These are phyloP conservation scores for Shiraia bambusicola DNA, from an alignment of 2,329 filamentous ascomycete species.

Conservation along the genomic window DNA sequence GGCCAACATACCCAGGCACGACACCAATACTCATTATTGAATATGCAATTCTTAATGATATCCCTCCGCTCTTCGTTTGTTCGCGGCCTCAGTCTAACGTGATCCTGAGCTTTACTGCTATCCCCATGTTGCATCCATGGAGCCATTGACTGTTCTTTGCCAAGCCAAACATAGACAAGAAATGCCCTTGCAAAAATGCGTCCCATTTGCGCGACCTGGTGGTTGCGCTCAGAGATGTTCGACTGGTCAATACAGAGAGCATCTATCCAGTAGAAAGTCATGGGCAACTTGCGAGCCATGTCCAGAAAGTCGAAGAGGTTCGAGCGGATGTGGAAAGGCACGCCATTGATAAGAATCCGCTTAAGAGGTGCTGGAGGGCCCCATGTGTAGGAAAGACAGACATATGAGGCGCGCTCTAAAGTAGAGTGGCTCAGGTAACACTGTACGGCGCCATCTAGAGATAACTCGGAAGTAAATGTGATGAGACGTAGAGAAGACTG, in stretches of 20 bases:
- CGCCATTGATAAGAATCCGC: constrained; percentile 7
- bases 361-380: background rate
- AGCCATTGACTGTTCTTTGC: constrained; percentile 5
- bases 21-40: constrained; percentile 9
- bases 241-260: constrained; percentile 12
- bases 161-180: constrained; percentile 7
- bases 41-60: constrained; percentile 1
- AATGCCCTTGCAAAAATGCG: constrained; percentile 7
- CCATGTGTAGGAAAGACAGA: constrained; percentile 6
- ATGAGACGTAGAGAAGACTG: constrained; percentile 5
- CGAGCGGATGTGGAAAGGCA: constrained; percentile 5
- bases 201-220: constrained; percentile 18
- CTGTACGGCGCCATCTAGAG: constrained; percentile 1
- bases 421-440: constrained; percentile 6
- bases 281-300: background rate
- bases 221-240: constrained; percentile 6
- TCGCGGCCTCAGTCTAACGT: background rate
- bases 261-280: constrained; percentile 12
- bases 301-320: constrained; percentile 10
- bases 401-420: constrained; percentile 6
- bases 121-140: constrained; percentile 1
- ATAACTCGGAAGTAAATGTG: constrained; percentile 5
- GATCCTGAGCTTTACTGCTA: background rate
- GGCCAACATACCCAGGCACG: constrained; percentile 5
- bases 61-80: background rate